phyloP scores from a whole-genome alignment of 2,329 filamentous ascomycete genomes.

The Scedosporium minutisporum region DNA sequence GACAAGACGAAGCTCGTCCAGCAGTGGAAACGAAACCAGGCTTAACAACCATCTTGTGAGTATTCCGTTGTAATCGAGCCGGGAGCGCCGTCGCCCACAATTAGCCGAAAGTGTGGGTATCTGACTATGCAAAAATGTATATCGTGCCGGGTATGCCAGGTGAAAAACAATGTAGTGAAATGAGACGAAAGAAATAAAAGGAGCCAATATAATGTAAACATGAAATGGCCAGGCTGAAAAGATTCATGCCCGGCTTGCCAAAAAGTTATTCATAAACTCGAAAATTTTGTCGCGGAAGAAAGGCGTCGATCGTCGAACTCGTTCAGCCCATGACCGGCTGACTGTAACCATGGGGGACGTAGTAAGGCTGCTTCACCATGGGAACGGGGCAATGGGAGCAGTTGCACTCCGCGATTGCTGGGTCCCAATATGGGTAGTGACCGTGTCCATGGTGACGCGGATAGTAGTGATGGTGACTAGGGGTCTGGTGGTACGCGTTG shows the following conservation, averaged over 20 bases:
- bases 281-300: not conserved
- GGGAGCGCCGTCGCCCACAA: not conserved
- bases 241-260: not conserved
- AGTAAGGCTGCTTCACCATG: conserved; percentile 38
- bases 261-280: not conserved
- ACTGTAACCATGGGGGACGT: conserved; percentile 37
- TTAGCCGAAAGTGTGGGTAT: conserved; percentile 6
- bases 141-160: conserved; percentile 5
- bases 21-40: not conserved
- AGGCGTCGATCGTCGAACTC: conserved; percentile 3
- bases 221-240: not conserved
- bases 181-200: not conserved
- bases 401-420: conserved; percentile 37
- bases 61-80: not conserved
- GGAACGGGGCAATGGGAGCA: conserved; percentile 36
- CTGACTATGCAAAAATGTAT: conserved; percentile 7
- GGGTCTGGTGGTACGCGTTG: conserved; percentile 31
- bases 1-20: not conserved
- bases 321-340: conserved; percentile 46
- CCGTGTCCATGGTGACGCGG: conserved; percentile 18
- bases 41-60: not conserved
- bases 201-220: not conserved
- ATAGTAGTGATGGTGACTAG: conserved; percentile 23
- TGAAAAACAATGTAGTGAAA: not conserved
- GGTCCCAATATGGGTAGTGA: conserved; percentile 46